Percentiles rank a stretch among this genome's conserved stretches.
phyloP scores from a whole-genome alignment of 2,329 filamentous ascomycete genomes.

The Claviceps cyperi region DNA sequence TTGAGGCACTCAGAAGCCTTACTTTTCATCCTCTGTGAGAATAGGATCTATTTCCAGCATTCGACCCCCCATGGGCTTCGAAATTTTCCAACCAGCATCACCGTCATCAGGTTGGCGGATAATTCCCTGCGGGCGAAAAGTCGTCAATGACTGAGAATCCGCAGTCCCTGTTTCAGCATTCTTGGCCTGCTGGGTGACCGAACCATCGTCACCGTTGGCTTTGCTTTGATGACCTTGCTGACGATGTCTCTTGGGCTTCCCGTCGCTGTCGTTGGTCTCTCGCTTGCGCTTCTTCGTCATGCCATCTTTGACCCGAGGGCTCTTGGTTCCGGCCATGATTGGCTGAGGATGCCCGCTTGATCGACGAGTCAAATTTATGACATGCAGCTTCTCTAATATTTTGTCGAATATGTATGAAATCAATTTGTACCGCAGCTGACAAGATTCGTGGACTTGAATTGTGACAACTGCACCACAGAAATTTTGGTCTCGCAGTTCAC shows the following conservation, averaged over 20 bases:
- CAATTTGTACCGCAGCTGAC: slow-evolving; percentile 4
- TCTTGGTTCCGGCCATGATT: slow-evolving; percentile 22
- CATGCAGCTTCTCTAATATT: background rate
- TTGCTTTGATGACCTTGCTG: slow-evolving; percentile 17
- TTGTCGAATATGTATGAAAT: background rate
- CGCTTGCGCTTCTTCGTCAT: slow-evolving; percentile 33
- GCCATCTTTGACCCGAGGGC: slow-evolving; percentile 19
- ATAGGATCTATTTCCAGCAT: slow-evolving; percentile 52
- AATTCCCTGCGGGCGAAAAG: slow-evolving; percentile 12
- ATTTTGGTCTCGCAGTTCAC: slow-evolving; percentile 23
- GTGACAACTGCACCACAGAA: slow-evolving; percentile 12
- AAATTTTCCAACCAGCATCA: slow-evolving; percentile 40
- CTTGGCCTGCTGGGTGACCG: background rate
- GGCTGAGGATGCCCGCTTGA: slow-evolving; percentile 1
- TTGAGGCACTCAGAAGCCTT: slow-evolving; percentile 13
- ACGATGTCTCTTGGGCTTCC: slow-evolving; percentile 27
- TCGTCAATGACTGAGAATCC: slow-evolving; percentile 3
- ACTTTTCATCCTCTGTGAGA: slow-evolving; percentile 47
- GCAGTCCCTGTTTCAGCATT: slow-evolving; percentile 5
- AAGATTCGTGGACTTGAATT: slow-evolving; percentile 1
- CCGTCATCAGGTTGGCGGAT: slow-evolving; percentile 15
- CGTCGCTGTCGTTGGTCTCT: slow-evolving; percentile 26
- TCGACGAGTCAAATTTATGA: background rate
- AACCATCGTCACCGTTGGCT: slow-evolving; percentile 10
- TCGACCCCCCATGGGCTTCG: slow-evolving; percentile 49